Base-by-base conservation (phyloP, 768 basidiomycete genomes). In the Termitomyces sp. region DNA sequence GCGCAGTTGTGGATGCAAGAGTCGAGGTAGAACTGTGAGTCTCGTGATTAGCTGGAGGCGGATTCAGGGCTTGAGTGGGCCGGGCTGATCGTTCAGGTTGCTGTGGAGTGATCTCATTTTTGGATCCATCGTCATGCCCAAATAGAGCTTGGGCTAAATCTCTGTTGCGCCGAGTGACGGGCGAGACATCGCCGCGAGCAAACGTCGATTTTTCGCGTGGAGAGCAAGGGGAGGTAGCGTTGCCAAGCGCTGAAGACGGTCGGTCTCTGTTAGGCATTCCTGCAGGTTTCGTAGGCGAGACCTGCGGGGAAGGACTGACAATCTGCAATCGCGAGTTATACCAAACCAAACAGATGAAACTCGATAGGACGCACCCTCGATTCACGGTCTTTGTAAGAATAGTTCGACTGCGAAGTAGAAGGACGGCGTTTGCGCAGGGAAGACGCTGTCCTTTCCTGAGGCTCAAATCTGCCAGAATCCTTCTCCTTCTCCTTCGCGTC, bases 351-450 rank as follows among this genome's bases (percentile, higher is more conserved):
- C 57, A 52, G 38, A 56, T 56, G 28, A 58, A 40, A 35, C 48
- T 48, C 51, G 52, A 58, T 51, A 38, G 54, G 53, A 64, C 64
- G 40, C 54, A 73, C 68, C 61, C 60, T 57, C 64, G 71, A 68
- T 53, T 77, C 84, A 43, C 80, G 77, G n/a, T 80, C 81, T 54
- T 74, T 79, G 46, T 71, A 72, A 0, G 85, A 86, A 65, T 90
- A 87, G 64, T 83, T 87, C 12, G 89, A 88, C 70, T 91, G 89
- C n/a, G 90, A 90, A 14, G 87, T 90, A 1, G 90, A 92, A 12
- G 88, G 89, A 40, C 90, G 78, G 51, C 91, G 80, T 61, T 84
- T 82, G 56, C 90, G 79, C 62, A 90, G 55, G 3, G 70, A 74
- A n/a, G 90, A 91, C 53, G 83, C 84, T 0, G 80, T 75, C 47